Base-by-base conservation (phyloP, 192 early-diverging fungal genomes). In the Cladochytrium replicatum region DNA sequence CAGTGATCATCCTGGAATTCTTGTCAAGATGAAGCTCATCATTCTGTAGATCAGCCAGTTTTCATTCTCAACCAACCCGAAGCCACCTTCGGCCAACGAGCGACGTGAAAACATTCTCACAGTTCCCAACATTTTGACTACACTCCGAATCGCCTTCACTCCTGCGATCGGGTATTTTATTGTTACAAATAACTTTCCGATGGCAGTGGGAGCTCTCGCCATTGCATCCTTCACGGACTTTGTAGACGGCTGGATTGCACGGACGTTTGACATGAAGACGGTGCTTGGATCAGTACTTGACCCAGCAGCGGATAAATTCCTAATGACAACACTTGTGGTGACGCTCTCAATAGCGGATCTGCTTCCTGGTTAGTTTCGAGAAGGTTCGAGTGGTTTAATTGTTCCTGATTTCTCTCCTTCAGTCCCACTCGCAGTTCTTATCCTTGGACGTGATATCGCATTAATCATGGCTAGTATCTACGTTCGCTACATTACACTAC, bases 41-140 rank as follows among this genome's bases (percentile, higher is more conserved):
- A n/a, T n/a, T n/a, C n/a, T n/a, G n/a, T n/a, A n/a, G n/a, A n/a
- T n/a, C n/a, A n/a, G n/a, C n/a, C n/a, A n/a, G n/a, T n/a, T n/a
- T n/a, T n/a, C n/a, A n/a, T n/a, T n/a, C n/a, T n/a, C n/a, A n/a
- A n/a, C n/a, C n/a, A n/a, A n/a, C n/a, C n/a, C n/a, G n/a, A n/a
- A n/a, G n/a, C n/a, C n/a, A n/a, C n/a, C n/a, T n/a, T n/a, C n/a
- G n/a, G n/a, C n/a, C n/a, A n/a, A n/a, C n/a, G n/a, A n/a, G n/a
- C n/a, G n/a, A n/a, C n/a, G n/a, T n/a, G 89, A 97, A 60, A 83
- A 88, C 48, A 90, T 98, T 32, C 82, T 86, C 55, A 98, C 88
- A 1, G 61, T 95, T 19, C 91, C 94, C 2, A 98, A 98, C 58
- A 65, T 80, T 6, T 60, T 98, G 46, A 95, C 94, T 2, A 61